These are phyloP conservation scores for Nematocida sp. DNA, from an alignment of 371 early-diverging fungal species.

Conservation along the genomic window DNA sequence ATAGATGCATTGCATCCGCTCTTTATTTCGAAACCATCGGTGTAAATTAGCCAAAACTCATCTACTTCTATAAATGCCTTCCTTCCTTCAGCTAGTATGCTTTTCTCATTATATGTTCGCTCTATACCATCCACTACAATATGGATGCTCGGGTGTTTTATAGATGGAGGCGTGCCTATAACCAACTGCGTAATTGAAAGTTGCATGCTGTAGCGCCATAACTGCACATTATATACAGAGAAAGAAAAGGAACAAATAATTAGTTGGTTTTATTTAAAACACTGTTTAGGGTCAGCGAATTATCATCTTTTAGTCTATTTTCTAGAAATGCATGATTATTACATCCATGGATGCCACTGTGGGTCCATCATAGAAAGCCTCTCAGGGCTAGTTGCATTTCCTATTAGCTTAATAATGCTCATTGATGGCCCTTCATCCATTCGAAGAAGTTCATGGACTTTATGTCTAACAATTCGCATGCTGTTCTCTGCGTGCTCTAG, in stretches of 20 bases:
- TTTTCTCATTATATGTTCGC: background rate
- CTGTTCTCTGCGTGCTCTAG: slow-evolving; percentile 31
- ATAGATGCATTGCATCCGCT: background rate
- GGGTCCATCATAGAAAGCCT: slow-evolving; percentile 58
- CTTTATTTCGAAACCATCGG: slow-evolving; percentile 2
- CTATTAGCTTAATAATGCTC: slow-evolving; percentile 43
- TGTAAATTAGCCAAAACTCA: slow-evolving; percentile 51
- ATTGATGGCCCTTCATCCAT: slow-evolving; percentile 14
- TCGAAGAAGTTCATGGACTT: slow-evolving; percentile 25
- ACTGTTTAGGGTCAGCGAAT: background rate
- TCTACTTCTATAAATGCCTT: slow-evolving; percentile 35
- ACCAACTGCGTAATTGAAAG: slow-evolving; percentile 38
- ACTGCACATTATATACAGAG: slow-evolving; percentile 7
- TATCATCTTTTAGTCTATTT: background rate
- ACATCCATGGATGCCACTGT: slow-evolving; percentile 63
- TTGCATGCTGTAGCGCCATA: slow-evolving; percentile 3
- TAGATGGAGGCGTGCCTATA: slow-evolving; percentile 30
- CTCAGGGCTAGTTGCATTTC: slow-evolving; percentile 54
- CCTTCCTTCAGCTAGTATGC: background rate
- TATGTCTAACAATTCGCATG: slow-evolving; percentile 24
- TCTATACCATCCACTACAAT: slow-evolving; percentile 1
- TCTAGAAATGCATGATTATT: background rate
- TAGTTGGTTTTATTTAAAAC: slow-evolving; percentile 32
- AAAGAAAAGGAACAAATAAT: slow-evolving; percentile 1
- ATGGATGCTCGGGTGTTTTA: background rate